These are phyloP conservation scores for Mariannaea sp. DNA, from an alignment of 2,329 filamentous ascomycete genomes.

Conservation along the genomic window DNA sequence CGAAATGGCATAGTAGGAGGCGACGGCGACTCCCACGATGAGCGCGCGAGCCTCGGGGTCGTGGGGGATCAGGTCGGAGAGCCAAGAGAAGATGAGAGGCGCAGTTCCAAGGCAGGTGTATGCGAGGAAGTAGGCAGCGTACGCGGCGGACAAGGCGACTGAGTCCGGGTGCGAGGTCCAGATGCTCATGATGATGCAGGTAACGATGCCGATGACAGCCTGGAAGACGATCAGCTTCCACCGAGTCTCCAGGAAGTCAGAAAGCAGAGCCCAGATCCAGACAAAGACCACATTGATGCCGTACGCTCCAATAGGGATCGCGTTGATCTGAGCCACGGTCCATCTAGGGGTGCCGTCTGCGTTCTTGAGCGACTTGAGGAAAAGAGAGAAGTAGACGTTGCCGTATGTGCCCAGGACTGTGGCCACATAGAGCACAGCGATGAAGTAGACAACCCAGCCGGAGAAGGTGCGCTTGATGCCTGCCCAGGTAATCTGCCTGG, in stretches of 20 bases:
- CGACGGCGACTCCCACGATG: slow-evolving; percentile 17
- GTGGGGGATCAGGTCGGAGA: slow-evolving; percentile 15
- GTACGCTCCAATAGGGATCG: slow-evolving; percentile 51
- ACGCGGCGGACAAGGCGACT: slow-evolving; percentile 52
- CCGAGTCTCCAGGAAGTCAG: slow-evolving; percentile 53
- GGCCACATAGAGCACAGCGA: slow-evolving; percentile 12
- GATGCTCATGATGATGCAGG: slow-evolving; percentile 56
- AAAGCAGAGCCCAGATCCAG: slow-evolving; percentile 57
- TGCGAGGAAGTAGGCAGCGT: slow-evolving; percentile 57
- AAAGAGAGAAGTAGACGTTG: slow-evolving; percentile 41
- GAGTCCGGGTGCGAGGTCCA: slow-evolving; percentile 53
- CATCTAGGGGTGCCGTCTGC: slow-evolving; percentile 37
- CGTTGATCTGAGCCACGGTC: slow-evolving; percentile 52
- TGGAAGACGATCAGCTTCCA: slow-evolving; percentile 57
- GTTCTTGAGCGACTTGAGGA: slow-evolving; percentile 39
- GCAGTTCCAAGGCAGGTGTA: slow-evolving; percentile 49
- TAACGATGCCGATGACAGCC: slow-evolving; percentile 52
- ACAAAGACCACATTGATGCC: slow-evolving; percentile 51
- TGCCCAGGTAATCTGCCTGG: slow-evolving; percentile 34
- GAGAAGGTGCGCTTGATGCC: slow-evolving; percentile 30
- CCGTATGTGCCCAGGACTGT: slow-evolving; percentile 16
- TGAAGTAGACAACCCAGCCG: slow-evolving; percentile 18
- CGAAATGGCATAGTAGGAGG: slow-evolving; percentile 17
- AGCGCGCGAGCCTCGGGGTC: slow-evolving; percentile 17
- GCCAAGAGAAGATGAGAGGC: slow-evolving; percentile 48